Percentiles rank a stretch among this genome's conserved stretches.
Conservation (phyloP, 495 filamentous ascomycete species). For the Aspergillus mulundensis region DNA sequence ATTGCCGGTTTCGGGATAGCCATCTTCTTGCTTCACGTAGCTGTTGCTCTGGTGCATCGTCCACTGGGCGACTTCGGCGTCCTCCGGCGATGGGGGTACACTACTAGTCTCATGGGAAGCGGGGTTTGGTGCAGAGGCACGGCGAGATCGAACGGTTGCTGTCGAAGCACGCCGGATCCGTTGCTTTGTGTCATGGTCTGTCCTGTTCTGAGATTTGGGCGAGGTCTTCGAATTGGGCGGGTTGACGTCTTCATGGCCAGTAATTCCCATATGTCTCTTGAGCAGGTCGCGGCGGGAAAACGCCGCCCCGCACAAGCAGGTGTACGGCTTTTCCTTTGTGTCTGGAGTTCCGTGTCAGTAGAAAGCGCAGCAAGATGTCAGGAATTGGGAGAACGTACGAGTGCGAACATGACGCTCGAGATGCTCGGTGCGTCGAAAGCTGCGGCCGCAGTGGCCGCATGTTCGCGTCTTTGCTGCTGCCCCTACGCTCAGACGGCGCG, state of each 20-base stretch:
- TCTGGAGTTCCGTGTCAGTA: conserved; percentile 24
- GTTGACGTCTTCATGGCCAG: conserved; percentile 30
- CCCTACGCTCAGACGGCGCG: conserved; percentile 25
- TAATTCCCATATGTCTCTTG: conserved; percentile 48
- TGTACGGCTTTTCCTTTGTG: conserved; percentile 53
- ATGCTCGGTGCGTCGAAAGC: conserved; percentile 45
- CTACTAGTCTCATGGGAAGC: not conserved
- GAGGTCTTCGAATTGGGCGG: conserved; percentile 13
- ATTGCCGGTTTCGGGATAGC: conserved; percentile 18
- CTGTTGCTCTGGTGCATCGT: conserved; percentile 19
- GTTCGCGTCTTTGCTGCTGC: conserved; percentile 30
- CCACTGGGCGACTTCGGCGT: conserved; percentile 20
- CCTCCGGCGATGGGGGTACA: conserved; percentile 21
- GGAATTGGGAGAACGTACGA: conserved; percentile 29
- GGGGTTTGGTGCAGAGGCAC: not conserved
- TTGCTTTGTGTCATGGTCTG: conserved; percentile 15
- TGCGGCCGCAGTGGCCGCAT: conserved; percentile 39
- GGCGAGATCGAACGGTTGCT: not conserved
- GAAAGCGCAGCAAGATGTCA: too few relatives aligned
- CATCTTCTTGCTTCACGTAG: conserved; percentile 27
- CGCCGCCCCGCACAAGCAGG: conserved; percentile 51
- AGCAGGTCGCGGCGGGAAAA: conserved; percentile 52
- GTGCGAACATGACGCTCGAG: conserved; percentile 53
- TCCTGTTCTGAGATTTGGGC: conserved; percentile 28
- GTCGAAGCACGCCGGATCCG: conserved; percentile 11